Conservation (phyloP, 371 early-diverging fungal species). For the Mucor piriformis region DNA sequence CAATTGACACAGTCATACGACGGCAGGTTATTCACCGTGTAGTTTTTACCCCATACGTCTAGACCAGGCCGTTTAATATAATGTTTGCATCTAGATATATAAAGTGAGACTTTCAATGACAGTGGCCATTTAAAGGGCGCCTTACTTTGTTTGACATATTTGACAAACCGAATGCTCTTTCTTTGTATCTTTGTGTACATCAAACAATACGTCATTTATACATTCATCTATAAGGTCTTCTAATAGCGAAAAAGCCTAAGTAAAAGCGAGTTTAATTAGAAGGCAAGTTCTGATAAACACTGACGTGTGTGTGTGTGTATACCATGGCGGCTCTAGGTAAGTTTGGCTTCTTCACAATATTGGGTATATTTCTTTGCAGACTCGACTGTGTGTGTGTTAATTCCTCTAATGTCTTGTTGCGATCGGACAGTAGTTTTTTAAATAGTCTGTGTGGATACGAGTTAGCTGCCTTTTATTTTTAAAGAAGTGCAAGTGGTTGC, state of each 20-base stretch:
- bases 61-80: conserved; percentile 55
- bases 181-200: conserved; percentile 67
- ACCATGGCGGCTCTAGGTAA: conserved; percentile 37
- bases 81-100: conserved; percentile 30
- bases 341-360: conserved; percentile 13
- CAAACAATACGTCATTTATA: conserved; percentile 66
- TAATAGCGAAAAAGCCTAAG: conserved; percentile 50
- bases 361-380: conserved; percentile 32
- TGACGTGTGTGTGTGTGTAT: too few relatives aligned
- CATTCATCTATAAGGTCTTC: conserved; percentile 70
- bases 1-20: conserved; percentile 81
- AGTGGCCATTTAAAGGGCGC: neutral
- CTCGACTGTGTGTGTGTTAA: conserved; percentile 39
- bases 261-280: too few relatives aligned
- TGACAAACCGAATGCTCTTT: conserved; percentile 62
- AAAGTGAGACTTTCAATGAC: too few relatives aligned
- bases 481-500: neutral
- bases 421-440: conserved; percentile 42
- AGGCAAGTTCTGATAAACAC: too few relatives aligned
- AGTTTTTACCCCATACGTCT: conserved; percentile 76
- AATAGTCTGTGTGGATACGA: conserved; percentile 27
- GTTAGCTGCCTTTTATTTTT: neutral
- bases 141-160: conserved; percentile 70
- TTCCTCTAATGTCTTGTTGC: conserved; percentile 41
- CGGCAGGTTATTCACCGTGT: conserved; percentile 58